Conservation (phyloP, 2,329 filamentous ascomycete genomes). For the Juglanconis juglandina region DNA sequence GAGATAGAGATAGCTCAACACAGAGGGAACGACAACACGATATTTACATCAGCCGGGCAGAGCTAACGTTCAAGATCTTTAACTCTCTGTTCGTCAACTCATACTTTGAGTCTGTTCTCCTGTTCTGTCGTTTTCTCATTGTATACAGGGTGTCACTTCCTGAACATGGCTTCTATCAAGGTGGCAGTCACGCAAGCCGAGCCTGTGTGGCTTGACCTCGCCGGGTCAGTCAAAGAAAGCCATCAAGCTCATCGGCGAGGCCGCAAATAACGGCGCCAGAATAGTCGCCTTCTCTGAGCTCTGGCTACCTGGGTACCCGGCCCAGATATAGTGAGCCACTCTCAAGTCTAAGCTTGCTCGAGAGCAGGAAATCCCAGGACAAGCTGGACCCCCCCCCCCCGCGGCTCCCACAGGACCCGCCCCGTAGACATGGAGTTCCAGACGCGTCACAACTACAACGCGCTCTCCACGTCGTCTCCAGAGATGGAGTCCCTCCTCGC, state of each 20-base stretch:
- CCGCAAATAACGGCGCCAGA: constrained; percentile 49
- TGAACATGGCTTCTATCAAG: no score
- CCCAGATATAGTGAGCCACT: neutral
- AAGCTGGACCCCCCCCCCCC: neutral
- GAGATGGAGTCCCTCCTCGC: constrained; percentile 38
- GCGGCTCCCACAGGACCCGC: neutral
- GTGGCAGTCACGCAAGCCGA: constrained; percentile 56
- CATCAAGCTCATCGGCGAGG: constrained; percentile 52
- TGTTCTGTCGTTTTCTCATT: no score
- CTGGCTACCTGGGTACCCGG: constrained; percentile 53
- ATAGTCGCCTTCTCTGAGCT: constrained; percentile 53
- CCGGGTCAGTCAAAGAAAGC: constrained; percentile 52
- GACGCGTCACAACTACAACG: neutral
- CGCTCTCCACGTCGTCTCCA: neutral
- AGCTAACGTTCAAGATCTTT: no score
- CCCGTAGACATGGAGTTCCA: neutral
- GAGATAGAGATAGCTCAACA: no score
- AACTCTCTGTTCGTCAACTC: no score
- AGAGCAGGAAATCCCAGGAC: no score
- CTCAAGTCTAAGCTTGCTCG: neutral
- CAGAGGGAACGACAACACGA: no score
- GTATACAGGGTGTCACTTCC: no score
- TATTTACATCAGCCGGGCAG: no score
- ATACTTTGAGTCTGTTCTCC: no score
- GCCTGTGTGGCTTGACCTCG: constrained; percentile 58